Evolutionary conservation across 768 basidiomycete species (phyloP), one percentile per base, ranked within the genome.

Genomic region (Mycena rosella): DNA sequence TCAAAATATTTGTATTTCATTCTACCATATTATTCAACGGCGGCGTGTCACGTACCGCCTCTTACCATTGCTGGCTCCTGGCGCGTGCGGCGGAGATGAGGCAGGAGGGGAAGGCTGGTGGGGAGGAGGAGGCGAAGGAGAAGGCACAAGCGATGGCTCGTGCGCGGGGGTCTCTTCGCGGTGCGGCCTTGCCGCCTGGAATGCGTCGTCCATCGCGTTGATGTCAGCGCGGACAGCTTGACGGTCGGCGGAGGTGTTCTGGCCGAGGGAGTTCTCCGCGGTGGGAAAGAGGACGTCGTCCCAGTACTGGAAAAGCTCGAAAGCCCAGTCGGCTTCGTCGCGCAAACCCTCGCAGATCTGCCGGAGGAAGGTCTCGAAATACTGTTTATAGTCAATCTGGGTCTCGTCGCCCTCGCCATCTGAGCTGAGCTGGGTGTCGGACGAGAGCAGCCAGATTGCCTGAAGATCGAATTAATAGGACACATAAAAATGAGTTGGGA

Each of bases 271-370:
- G 56, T 65, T 11, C n/a, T 59, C 56, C 5, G 63, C n/a, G 22
- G 52, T 58, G 40, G 65, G 65, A 34, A 66, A 66, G 17, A 66
- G 42, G 0, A 60, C 32, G 2, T 22, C 42, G 52, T 66, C 51
- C 65, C 65, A 66, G 27, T 36, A 40, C 17, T 14, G 49, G 57
- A 66, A 47, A 30, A 66, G 26, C 3, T 54, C 57, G 0, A 38
- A 2, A 2, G 58, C 65, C 65, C 65, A 66, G 2, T 52, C 64
- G 3, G 65, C 65, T 1, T 54, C 6, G 18, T 53, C 24, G 30
- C 65, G 65, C 51, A 66, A 47, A 29, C 65, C 65, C 0, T 54
- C 51, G 36, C 49, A 59, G 15, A 65, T 59, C 40, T 59, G 57
- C 15, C 57, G 57, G 24, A 60, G 18, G 48, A 59, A 59, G 1